phyloP scores from a whole-genome alignment of 2,329 filamentous ascomycete genomes.

The Cryphonectria carpinicola region DNA sequence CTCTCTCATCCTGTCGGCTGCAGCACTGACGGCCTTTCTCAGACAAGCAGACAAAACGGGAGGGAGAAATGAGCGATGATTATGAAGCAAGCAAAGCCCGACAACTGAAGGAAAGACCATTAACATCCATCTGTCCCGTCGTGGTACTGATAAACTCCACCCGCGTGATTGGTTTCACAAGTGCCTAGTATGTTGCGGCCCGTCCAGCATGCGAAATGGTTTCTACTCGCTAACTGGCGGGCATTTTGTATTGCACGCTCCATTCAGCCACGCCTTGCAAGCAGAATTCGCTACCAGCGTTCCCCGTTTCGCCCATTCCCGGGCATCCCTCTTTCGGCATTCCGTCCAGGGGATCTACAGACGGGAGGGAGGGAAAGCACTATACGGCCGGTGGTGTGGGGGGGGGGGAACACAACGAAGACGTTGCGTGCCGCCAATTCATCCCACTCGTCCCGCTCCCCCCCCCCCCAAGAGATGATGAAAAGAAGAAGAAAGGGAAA shows the following conservation, averaged over 20 bases:
- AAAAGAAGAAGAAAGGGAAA: no score
- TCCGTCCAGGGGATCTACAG: slow-evolving; percentile 11
- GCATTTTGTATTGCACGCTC: slow-evolving; percentile 4
- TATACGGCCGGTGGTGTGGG: not conserved
- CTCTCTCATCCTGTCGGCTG: slow-evolving; percentile 9
- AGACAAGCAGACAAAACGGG: not conserved
- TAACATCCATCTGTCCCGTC: not conserved
- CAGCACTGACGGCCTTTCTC: slow-evolving; percentile 1
- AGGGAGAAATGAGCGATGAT: slow-evolving; percentile 5
- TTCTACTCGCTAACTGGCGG: not conserved
- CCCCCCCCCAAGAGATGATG: not conserved
- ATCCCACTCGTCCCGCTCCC: not conserved
- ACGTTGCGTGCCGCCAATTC: not conserved
- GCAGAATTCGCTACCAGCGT: slow-evolving; percentile 13
- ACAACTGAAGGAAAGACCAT: not conserved
- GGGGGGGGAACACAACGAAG: not conserved
- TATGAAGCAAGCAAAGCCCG: slow-evolving; percentile 10
- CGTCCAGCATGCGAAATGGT: not conserved
- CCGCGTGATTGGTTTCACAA: slow-evolving; percentile 2
- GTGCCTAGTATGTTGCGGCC: not conserved
- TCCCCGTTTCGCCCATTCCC: not conserved
- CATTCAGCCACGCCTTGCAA: slow-evolving; percentile 1
- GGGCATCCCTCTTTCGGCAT: slow-evolving; percentile 21
- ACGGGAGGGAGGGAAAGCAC: slow-evolving; percentile 1
- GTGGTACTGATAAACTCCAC: not conserved